A percentile compares a stretch with the other conserved stretches of the same genome.
These are phyloP conservation scores for Trichoderma oligosporum DNA, from an alignment of 2,329 filamentous ascomycete species.

Conservation along the genomic window DNA sequence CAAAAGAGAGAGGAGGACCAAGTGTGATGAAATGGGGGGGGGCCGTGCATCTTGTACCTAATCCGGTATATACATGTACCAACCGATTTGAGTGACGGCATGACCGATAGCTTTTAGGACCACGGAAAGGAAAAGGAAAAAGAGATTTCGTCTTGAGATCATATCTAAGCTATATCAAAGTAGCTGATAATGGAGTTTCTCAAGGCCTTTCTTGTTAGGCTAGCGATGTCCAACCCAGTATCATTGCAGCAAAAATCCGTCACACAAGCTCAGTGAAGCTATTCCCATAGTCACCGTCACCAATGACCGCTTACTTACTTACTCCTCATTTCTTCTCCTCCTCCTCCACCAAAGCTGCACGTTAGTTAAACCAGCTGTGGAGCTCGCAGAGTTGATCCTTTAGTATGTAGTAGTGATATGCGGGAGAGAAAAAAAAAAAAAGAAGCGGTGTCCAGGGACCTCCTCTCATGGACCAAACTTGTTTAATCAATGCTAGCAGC, in stretches of 20 bases:
- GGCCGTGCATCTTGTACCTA: constrained; percentile 6
- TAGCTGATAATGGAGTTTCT: too few species aligned
- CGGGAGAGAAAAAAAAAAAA: background rate
- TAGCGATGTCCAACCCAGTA: too few species aligned
- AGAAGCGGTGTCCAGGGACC: constrained; percentile 9
- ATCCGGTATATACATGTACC: constrained; percentile 12
- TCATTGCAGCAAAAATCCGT: too few species aligned
- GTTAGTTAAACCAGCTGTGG: constrained; percentile 2
- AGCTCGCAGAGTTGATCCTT: constrained; percentile 1
- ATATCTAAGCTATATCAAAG: too few species aligned
- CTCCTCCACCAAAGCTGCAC: background rate
- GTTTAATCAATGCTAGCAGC: too few species aligned
- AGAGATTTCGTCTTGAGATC: too few species aligned
- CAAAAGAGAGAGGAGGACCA: background rate
- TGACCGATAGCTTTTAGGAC: background rate
- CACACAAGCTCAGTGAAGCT: background rate
- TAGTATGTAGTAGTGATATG: background rate
- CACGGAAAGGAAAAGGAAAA: background rate
- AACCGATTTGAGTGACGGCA: constrained; percentile 16
- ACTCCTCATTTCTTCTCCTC: background rate
- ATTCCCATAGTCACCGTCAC: constrained; percentile 11
- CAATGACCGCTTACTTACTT: too few species aligned
- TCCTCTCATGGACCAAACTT: too few species aligned
- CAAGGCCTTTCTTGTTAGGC: too few species aligned
- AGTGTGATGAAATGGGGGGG: background rate